Evolutionary conservation across 495 filamentous ascomycete species (phyloP).

Genomic region (Penicillium cosmopolitanum): DNA sequence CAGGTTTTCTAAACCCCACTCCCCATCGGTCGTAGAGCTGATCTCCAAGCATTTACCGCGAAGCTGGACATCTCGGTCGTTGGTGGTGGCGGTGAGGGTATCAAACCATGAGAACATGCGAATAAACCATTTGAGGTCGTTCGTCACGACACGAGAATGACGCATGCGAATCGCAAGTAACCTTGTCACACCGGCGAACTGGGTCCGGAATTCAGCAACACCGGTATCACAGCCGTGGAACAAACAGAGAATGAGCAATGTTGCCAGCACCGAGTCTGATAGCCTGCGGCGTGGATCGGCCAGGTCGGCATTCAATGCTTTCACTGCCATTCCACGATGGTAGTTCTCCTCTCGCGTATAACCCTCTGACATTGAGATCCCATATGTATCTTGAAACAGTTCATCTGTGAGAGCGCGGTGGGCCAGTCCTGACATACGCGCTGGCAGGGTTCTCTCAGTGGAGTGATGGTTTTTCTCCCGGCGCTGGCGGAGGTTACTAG

Average conservation of each 20-base stretch:
- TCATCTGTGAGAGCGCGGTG: conserved; percentile 50
- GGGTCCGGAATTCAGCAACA: conserved; percentile 87
- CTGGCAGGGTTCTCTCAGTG: conserved; percentile 47
- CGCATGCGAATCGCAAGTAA: conserved; percentile 77
- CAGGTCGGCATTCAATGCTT: conserved; percentile 79
- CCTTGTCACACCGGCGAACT: conserved; percentile 93
- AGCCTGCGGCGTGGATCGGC: conserved; percentile 71
- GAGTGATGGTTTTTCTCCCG: conserved; percentile 46
- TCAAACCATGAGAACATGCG: conserved; percentile 97
- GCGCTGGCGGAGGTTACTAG: conserved; percentile 73
- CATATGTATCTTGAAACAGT: conserved; percentile 41
- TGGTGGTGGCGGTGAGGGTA: conserved; percentile 89
- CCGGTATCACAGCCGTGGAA: conserved; percentile 94
- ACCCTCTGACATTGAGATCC: conserved; percentile 36
- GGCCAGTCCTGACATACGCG: conserved; percentile 55
- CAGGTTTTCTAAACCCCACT: conserved; percentile 83
- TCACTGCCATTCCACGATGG: conserved; percentile 81
- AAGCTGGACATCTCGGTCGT: conserved; percentile 89
- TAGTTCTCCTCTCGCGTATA: conserved; percentile 72
- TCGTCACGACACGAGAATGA: conserved; percentile 59
- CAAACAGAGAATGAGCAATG: conserved; percentile 83
- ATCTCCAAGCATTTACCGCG: conserved; percentile 70
- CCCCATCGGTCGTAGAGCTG: conserved; percentile 65
- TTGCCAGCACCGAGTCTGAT: conserved; percentile 87
- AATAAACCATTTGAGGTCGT: conserved; percentile 87